Evolutionary conservation across 2,329 filamentous ascomycete species (phyloP).

Genomic region (Aspergillus sp.): DNA sequence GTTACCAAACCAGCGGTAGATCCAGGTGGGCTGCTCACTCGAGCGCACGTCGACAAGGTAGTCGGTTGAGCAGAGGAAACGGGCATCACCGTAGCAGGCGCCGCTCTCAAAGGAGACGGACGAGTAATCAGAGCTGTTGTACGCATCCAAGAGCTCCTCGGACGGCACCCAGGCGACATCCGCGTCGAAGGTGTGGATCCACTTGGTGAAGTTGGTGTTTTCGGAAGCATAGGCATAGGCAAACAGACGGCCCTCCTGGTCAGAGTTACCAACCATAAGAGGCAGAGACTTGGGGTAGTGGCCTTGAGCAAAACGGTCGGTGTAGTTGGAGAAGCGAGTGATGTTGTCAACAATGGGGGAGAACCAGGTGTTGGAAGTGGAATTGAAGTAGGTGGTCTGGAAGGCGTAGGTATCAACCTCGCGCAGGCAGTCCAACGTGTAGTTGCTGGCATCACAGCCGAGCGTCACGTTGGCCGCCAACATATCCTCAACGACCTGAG

Average conservation of each 20-base stretch:
- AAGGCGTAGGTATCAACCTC: conserved; percentile 22
- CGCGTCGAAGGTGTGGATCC: conserved; percentile 26
- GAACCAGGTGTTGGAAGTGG: conserved; percentile 28
- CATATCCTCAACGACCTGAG: conserved; percentile 24
- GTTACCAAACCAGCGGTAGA: conserved; percentile 28
- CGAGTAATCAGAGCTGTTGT: conserved; percentile 19
- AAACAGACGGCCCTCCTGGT: conserved; percentile 25
- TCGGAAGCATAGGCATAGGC: conserved; percentile 21
- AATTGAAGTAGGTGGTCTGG: conserved; percentile 26
- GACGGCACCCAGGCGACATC: conserved; percentile 22
- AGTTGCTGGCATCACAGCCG: conserved; percentile 18
- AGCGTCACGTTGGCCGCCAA: conserved; percentile 20
- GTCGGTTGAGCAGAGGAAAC: conserved; percentile 26
- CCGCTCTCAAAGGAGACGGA: conserved; percentile 25
- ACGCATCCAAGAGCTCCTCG: conserved; percentile 19
- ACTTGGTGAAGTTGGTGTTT: conserved; percentile 23
- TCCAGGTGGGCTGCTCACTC: conserved; percentile 23
- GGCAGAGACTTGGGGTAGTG: conserved; percentile 23
- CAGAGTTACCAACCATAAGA: conserved; percentile 26
- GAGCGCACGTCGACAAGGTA: conserved; percentile 23
- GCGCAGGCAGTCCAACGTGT: conserved; percentile 25
- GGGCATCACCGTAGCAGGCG: conserved; percentile 26
- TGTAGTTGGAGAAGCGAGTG: conserved; percentile 25
- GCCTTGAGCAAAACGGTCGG: conserved; percentile 21
- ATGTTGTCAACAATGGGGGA: conserved; percentile 21